A percentile compares a stretch with the other conserved stretches of the same genome.
phyloP scores from a whole-genome alignment of 306 rosid genomes.

The Prunus davidiana region DNA sequence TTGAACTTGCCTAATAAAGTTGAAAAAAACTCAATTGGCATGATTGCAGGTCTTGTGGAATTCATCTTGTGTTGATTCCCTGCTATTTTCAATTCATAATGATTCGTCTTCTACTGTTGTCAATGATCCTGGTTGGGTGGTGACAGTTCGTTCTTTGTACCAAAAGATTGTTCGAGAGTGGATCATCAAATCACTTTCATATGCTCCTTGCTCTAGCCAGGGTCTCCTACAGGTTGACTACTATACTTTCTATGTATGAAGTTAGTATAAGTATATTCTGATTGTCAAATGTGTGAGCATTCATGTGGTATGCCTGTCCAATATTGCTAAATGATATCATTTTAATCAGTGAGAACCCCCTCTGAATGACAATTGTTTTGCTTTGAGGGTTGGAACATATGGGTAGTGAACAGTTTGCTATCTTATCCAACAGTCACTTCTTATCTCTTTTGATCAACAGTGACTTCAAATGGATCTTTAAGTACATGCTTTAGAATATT shows the following conservation, averaged over 20 bases:
- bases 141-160: constrained; percentile 74
- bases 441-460: background rate
- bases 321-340: background rate
- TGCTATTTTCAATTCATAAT: constrained; percentile 81
- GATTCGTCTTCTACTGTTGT: constrained; percentile 69
- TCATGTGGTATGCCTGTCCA: background rate
- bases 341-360: background rate
- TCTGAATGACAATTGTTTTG: background rate
- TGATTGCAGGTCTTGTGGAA: constrained; percentile 90
- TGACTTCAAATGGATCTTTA: background rate
- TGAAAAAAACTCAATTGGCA: constrained; percentile 26
- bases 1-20: constrained; percentile 21
- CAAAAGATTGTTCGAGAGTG: constrained; percentile 95
- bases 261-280: constrained; percentile 13
- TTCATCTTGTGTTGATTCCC: constrained; percentile 76
- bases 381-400: background rate
- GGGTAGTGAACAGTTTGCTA: background rate
- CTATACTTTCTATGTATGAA: constrained; percentile 22
- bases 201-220: constrained; percentile 96
- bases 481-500: background rate
- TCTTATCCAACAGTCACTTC: background rate
- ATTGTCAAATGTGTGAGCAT: background rate
- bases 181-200: constrained; percentile 87
- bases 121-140: constrained; percentile 92
- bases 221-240: constrained; percentile 93